phyloP scores from a whole-genome alignment of 2,329 filamentous ascomycete species.

The Beauveria scarabaeidicola region DNA sequence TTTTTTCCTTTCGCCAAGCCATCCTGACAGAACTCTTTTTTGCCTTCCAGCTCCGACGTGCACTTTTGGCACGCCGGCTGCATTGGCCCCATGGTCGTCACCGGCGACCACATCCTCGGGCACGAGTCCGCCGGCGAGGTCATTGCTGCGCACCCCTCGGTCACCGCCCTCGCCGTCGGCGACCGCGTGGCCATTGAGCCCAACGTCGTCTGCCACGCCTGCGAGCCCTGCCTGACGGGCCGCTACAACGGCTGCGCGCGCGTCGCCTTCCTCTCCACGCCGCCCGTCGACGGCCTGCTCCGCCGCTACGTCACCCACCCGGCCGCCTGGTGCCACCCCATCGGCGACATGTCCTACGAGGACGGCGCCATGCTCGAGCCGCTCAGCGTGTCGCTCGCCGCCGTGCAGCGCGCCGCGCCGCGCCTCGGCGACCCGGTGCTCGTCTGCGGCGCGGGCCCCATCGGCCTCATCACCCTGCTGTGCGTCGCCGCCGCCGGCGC shows the following conservation, averaged over 20 bases:
- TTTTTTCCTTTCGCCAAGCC: background rate
- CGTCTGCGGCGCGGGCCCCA: conserved; percentile 88
- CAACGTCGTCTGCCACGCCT: conserved; percentile 83
- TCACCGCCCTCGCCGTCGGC: conserved; percentile 68
- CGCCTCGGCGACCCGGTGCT: conserved; percentile 79
- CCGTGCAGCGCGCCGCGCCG: conserved; percentile 73
- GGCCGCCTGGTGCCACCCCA: conserved; percentile 92
- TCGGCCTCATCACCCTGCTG: conserved; percentile 80
- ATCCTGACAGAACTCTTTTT: background rate
- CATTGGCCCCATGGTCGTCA: conserved; percentile 94
- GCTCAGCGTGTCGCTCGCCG: conserved; percentile 78
- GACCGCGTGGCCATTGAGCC: conserved; percentile 93
- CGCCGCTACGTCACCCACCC: conserved; percentile 93
- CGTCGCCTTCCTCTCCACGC: conserved; percentile 82
- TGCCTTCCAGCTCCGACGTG: conserved; percentile 65
- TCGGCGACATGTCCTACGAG: conserved; percentile 85
- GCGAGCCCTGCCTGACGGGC: conserved; percentile 84
- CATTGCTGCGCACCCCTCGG: conserved; percentile 72
- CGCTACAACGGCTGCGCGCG: conserved; percentile 91
- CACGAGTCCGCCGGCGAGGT: conserved; percentile 87
- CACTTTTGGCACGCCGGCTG: conserved; percentile 96
- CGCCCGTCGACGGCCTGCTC: conserved; percentile 77
- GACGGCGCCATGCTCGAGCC: conserved; percentile 87
- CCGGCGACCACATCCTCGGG: conserved; percentile 80
- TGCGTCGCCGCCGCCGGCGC: conserved; percentile 82